Conservation (phyloP, 2,329 filamentous ascomycete genomes). For the Diaporthe aspalathi region DNA sequence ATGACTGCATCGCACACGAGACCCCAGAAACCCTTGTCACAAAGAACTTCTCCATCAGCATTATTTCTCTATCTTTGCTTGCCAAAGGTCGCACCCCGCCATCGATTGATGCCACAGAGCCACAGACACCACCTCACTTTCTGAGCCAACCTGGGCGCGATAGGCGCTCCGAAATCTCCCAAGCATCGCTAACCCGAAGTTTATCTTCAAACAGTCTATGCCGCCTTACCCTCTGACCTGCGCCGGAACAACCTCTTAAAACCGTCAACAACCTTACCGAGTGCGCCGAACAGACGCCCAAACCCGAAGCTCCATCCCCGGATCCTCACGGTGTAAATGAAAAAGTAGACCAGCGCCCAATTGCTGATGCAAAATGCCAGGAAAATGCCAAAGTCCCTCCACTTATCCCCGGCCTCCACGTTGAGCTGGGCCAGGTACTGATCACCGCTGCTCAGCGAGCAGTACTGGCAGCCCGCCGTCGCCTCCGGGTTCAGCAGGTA, state of each 20-base stretch:
- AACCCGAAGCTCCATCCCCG: constrained; percentile 46
- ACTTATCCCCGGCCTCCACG: constrained; percentile 70
- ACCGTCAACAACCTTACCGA: constrained; percentile 38
- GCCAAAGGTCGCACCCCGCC: too few relatives aligned
- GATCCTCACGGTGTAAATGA: constrained; percentile 46
- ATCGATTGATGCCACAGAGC: not conserved
- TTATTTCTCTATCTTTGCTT: too few relatives aligned
- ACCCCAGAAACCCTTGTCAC: too few relatives aligned
- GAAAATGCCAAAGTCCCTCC: constrained; percentile 75
- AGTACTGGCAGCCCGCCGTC: constrained; percentile 73
- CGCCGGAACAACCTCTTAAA: constrained; percentile 30
- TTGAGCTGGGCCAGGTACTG: constrained; percentile 44
- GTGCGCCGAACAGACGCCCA: constrained; percentile 39
- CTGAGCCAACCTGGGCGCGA: too few relatives aligned
- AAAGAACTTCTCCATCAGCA: too few relatives aligned
- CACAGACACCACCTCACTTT: not conserved
- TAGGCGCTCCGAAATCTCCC: not conserved
- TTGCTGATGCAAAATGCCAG: constrained; percentile 74
- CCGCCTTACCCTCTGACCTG: not conserved
- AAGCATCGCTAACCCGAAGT: not conserved
- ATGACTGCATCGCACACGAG: too few relatives aligned
- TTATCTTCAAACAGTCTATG: not conserved
- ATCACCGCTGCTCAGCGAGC: constrained; percentile 59
- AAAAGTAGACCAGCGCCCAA: constrained; percentile 52
- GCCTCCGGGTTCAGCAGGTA: constrained; percentile 70